phyloP scores from a whole-genome alignment of 2,329 filamentous ascomycete genomes.

The Aspergillus nomiae region DNA sequence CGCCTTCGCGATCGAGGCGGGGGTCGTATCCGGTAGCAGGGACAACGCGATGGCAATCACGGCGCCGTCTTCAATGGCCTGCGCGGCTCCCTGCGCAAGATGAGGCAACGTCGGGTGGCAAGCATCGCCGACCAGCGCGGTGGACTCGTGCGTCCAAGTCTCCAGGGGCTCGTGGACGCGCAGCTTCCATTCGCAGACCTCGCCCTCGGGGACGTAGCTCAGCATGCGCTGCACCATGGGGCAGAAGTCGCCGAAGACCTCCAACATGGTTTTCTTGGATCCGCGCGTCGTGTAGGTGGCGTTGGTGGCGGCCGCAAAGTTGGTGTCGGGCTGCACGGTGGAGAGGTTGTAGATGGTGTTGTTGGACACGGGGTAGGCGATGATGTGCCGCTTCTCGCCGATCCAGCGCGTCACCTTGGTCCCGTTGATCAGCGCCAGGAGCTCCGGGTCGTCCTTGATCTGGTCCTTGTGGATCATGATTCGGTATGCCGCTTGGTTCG shows the following conservation, averaged over 20 bases:
- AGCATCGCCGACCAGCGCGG: conserved; percentile 60
- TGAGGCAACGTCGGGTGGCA: conserved; percentile 67
- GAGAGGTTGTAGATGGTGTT: conserved; percentile 69
- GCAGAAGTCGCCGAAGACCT: conserved; percentile 62
- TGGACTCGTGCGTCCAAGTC: conserved; percentile 60
- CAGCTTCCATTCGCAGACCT: conserved; percentile 68
- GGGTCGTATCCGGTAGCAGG: conserved; percentile 49
- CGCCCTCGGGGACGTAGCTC: conserved; percentile 63
- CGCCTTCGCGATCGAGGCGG: conserved; percentile 53
- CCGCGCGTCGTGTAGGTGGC: conserved; percentile 66
- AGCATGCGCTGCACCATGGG: conserved; percentile 63
- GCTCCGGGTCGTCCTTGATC: conserved; percentile 51
- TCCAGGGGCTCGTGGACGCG: conserved; percentile 63
- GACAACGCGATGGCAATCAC: conserved; percentile 57
- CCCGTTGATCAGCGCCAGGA: conserved; percentile 58
- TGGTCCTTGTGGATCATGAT: conserved; percentile 54
- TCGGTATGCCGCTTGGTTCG: conserved; percentile 57
- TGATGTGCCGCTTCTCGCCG: conserved; percentile 67
- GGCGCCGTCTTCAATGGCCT: conserved; percentile 65
- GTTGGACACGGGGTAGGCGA: conserved; percentile 65
- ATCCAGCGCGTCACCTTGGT: conserved; percentile 65
- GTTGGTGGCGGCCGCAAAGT: conserved; percentile 60
- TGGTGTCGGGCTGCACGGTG: conserved; percentile 62
- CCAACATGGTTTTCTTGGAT: conserved; percentile 62
- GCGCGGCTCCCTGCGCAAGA: conserved; percentile 65